phyloP scores from a whole-genome alignment of 345 rosid species.

The Rhizophora apiculata region DNA sequence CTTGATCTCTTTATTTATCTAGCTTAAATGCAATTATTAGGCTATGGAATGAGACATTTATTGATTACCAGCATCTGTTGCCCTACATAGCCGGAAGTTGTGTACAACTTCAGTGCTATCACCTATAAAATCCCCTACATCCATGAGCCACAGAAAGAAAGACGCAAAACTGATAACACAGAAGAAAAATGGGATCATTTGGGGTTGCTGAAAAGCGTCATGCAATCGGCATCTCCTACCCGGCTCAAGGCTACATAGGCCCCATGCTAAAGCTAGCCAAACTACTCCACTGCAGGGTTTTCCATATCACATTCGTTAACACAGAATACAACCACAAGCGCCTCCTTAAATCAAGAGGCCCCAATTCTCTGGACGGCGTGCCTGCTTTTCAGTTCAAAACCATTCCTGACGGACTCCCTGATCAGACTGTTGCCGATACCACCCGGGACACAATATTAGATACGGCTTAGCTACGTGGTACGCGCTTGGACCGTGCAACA shows the following conservation, averaged over 20 bases:
- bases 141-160: not conserved
- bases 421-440: not conserved
- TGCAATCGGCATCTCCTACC: constrained; percentile 10
- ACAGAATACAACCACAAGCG: constrained; percentile 15
- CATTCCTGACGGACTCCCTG: constrained; percentile 22
- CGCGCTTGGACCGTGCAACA: too few relatives aligned
- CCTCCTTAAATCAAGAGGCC: constrained; percentile 20
- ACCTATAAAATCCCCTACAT: not conserved
- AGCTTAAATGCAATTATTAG: too few relatives aligned
- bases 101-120: too few relatives aligned
- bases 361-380: constrained; percentile 12
- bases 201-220: constrained; percentile 2
- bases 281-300: constrained; percentile 15
- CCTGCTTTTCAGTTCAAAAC: constrained; percentile 16
- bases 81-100: too few relatives aligned
- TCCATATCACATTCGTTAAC: constrained; percentile 11
- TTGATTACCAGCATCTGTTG: too few relatives aligned
- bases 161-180: too few relatives aligned
- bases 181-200: constrained; percentile 16
- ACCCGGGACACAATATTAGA: too few relatives aligned
- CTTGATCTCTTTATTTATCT: too few relatives aligned
- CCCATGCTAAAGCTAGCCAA: constrained; percentile 19
- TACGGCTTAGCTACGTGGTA: too few relatives aligned
- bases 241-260: constrained; percentile 17
- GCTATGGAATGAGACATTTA: too few relatives aligned